Percentiles rank a stretch among this genome's conserved stretches.
Evolutionary conservation across 2,329 filamentous ascomycete genomes (phyloP).

Genomic region (Aspergillus carbonarius): DNA sequence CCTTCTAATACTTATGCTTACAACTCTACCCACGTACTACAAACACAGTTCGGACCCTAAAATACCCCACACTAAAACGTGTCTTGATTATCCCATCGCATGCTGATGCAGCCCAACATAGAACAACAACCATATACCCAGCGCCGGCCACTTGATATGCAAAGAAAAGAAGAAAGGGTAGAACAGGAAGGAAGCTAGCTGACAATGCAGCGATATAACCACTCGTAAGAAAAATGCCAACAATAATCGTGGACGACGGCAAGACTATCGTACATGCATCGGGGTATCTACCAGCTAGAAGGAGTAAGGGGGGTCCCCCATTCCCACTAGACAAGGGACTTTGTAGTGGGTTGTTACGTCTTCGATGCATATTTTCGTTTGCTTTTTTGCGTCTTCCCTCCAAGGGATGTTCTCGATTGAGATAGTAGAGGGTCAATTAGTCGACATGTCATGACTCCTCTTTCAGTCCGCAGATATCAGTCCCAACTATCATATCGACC

Average conservation of each 20-base stretch:
- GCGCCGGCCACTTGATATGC: not conserved
- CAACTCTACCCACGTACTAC: not conserved
- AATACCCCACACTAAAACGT: not conserved
- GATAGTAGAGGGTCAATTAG: too few species aligned
- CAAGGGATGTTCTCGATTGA: not conserved
- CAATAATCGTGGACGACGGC: not conserved
- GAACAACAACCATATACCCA: not conserved
- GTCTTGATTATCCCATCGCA: not conserved
- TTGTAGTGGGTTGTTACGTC: not conserved
- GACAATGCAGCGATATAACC: not conserved
- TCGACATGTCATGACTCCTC: constrained; percentile 44
- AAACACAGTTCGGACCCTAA: not conserved
- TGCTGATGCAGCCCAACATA: not conserved
- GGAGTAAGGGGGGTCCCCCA: not conserved
- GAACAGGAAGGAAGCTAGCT: not conserved
- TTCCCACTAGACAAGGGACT: not conserved
- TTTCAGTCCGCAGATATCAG: constrained; percentile 61
- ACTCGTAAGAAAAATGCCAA: not conserved
- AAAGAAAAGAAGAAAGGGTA: not conserved
- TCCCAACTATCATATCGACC: constrained; percentile 57
- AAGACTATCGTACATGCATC: constrained; percentile 13
- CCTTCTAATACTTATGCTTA: too few species aligned
- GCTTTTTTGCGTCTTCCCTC: too few species aligned
- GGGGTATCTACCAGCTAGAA: constrained; percentile 3
- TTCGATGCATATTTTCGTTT: not conserved